These are phyloP conservation scores for Exophiala oligosperma DNA, from an alignment of 2,329 filamentous ascomycete genomes.

Conservation along the genomic window DNA sequence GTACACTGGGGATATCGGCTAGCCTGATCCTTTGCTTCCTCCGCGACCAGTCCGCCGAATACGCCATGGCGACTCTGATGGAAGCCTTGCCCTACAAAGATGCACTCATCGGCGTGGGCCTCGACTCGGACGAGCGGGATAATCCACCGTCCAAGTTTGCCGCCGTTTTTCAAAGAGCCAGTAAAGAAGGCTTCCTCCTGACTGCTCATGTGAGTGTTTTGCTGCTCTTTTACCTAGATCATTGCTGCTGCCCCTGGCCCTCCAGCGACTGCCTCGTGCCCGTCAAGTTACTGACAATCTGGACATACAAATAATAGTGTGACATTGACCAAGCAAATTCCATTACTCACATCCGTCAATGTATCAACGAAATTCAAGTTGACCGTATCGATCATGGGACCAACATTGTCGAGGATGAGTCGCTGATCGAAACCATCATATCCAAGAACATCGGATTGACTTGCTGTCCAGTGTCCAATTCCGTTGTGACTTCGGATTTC, in stretches of 20 bases:
- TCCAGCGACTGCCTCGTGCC: no score
- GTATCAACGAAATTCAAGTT: slow-evolving; percentile 26
- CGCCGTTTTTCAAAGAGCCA: slow-evolving; percentile 26
- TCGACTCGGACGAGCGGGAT: slow-evolving; percentile 29
- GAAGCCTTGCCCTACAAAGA: slow-evolving; percentile 28
- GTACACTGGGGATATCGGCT: slow-evolving; percentile 64
- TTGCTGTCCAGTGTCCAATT: slow-evolving; percentile 29
- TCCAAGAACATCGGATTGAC: slow-evolving; percentile 24
- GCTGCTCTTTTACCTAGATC: neutral
- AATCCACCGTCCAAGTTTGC: slow-evolving; percentile 29
- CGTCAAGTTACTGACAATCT: neutral
- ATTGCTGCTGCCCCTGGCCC: neutral
- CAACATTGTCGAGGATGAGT: slow-evolving; percentile 24
- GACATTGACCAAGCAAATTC: slow-evolving; percentile 54
- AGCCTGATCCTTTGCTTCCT: slow-evolving; percentile 72
- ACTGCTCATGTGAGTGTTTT: slow-evolving; percentile 42
- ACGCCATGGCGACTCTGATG: slow-evolving; percentile 29
- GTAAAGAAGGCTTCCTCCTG: slow-evolving; percentile 43
- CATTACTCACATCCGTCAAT: slow-evolving; percentile 44
- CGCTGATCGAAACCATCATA: slow-evolving; percentile 18
- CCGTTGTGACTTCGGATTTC: slow-evolving; percentile 25
- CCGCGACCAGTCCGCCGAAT: slow-evolving; percentile 39
- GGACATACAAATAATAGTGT: slow-evolving; percentile 31
- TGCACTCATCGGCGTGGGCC: slow-evolving; percentile 28
- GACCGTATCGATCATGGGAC: slow-evolving; percentile 32